These are phyloP conservation scores for Knoxia roxburghii DNA, from an alignment of 257 asterid species.

Conservation along the genomic window DNA sequence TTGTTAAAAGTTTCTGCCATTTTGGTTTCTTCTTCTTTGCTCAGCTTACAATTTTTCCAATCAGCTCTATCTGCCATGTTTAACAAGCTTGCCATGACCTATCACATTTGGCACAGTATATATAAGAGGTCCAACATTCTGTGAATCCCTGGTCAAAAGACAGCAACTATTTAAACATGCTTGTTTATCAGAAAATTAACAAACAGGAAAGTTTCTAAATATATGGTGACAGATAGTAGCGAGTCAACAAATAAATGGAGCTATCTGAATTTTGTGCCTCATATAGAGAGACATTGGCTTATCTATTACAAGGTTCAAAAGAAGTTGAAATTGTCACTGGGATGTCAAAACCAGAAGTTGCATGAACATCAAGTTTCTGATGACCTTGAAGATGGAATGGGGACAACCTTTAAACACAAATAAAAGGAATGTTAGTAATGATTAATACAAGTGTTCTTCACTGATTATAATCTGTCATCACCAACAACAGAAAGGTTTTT, in stretches of 20 bases:
- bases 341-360: too few relatives aligned
- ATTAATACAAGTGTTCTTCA: too few relatives aligned
- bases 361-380: conserved; percentile 7
- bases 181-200: background rate
- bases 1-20: conserved; percentile 58
- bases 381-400: conserved; percentile 67
- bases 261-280: too few relatives aligned
- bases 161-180: background rate
- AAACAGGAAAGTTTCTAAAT: background rate
- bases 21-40: conserved; percentile 67
- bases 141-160: background rate
- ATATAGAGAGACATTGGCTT: too few relatives aligned
- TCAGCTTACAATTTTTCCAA: conserved; percentile 78
- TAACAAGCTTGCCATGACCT: conserved; percentile 97
- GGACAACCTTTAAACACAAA: conserved; percentile 51
- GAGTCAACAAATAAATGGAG: too few relatives aligned
- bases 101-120: conserved; percentile 12
- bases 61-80: conserved; percentile 83
- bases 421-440: background rate
- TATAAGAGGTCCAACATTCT: background rate
- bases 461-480: background rate
- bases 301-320: too few relatives aligned
- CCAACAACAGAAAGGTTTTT: background rate
- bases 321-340: too few relatives aligned
- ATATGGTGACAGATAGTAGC: background rate